phyloP scores from a whole-genome alignment of 2,329 filamentous ascomycete genomes.

The Sarocladium kiliense region DNA sequence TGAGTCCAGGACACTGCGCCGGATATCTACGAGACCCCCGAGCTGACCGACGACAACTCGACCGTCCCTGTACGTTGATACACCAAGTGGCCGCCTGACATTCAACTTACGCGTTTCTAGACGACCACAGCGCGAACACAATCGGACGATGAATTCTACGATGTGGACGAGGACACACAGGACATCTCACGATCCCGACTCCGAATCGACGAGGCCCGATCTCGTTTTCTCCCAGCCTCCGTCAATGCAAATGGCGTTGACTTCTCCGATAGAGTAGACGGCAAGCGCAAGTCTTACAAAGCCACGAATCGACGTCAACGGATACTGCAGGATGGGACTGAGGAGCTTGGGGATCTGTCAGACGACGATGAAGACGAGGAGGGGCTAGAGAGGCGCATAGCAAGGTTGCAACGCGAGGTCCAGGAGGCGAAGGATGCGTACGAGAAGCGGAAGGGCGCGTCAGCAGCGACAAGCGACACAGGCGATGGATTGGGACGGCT shows the following conservation, averaged over 20 bases:
- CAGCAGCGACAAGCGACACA: conserved; percentile 32
- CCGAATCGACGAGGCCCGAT: conserved; percentile 73
- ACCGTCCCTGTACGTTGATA: conserved; percentile 65
- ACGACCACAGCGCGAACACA: conserved; percentile 50
- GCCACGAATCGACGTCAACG: conserved; percentile 64
- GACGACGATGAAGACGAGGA: conserved; percentile 71
- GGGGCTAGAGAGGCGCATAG: conserved; percentile 70
- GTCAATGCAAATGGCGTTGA: conserved; percentile 76
- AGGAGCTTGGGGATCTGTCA: conserved; percentile 69
- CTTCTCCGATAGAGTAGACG: conserved; percentile 83
- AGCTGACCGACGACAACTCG: conserved; percentile 83
- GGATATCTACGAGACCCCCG: conserved; percentile 95
- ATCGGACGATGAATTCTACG: conserved; percentile 59
- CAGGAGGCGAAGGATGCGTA: conserved; percentile 65
- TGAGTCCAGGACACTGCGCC: conserved; percentile 72
- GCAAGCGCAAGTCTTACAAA: conserved; percentile 79
- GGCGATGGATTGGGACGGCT: conserved; percentile 33
- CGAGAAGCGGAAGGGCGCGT: conserved; percentile 45
- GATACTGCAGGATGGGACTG: conserved; percentile 56
- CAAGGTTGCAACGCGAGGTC: conserved; percentile 76
- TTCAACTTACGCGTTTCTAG: conserved; percentile 30
- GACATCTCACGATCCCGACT: conserved; percentile 73
- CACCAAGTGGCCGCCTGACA: background rate
- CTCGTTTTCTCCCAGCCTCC: conserved; percentile 68
- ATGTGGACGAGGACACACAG: conserved; percentile 56